A percentile compares a stretch with the other conserved stretches of the same genome.
Conservation (phyloP, 305 asterid genomes). For the Solanum hybrid region DNA sequence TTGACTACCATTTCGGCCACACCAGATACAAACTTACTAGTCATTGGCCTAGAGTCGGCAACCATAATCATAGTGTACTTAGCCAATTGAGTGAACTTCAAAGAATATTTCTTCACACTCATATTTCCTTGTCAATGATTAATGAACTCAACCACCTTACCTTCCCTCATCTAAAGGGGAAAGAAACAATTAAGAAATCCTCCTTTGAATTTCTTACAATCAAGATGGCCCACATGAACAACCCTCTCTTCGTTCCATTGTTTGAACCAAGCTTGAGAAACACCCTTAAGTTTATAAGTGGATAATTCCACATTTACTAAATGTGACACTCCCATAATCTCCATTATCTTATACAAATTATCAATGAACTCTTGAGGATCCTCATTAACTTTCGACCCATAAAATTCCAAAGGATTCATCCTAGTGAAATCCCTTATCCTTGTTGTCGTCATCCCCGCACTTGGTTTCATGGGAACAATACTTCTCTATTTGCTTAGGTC, state of each 20-base stretch:
- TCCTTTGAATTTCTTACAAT: not conserved
- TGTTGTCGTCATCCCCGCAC: not conserved
- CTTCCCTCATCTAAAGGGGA: not conserved
- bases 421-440: not conserved
- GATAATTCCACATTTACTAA: not conserved
- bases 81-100: not conserved
- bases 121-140: not conserved
- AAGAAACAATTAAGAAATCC: no score
- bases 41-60: not conserved
- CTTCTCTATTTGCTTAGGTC: not conserved
- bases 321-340: not conserved
- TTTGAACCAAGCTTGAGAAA: not conserved
- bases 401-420: not conserved
- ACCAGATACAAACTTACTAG: not conserved
- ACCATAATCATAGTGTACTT: not conserved
- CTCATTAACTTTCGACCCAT: not conserved
- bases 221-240: not conserved
- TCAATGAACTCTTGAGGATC: not conserved
- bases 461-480: not conserved
- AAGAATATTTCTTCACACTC: not conserved
- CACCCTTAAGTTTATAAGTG: not conserved
- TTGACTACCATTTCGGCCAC: not conserved
- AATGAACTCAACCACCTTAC: not conserved
- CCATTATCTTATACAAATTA: not conserved
- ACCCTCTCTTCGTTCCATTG: not conserved